These are phyloP conservation scores for Mycosphaerella sp. DNA, from an alignment of 2,329 filamentous ascomycete species.

Conservation along the genomic window DNA sequence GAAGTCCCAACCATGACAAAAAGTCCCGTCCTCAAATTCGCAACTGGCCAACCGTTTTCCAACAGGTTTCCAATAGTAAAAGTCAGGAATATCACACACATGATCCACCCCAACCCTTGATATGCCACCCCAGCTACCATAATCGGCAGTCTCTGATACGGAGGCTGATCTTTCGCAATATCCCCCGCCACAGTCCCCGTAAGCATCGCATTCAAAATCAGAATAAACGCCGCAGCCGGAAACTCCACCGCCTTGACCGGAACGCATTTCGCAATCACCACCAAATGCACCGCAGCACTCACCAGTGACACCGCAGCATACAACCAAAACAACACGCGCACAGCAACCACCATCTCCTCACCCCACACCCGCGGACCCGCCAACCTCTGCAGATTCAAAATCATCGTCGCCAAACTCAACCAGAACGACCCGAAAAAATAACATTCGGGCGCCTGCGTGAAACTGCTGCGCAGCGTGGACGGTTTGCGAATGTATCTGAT, in stretches of 20 bases:
- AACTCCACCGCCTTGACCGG: conserved; percentile 15
- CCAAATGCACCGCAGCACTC: conserved; percentile 14
- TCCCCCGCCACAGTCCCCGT: conserved; percentile 21
- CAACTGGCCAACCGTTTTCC: conserved; percentile 40
- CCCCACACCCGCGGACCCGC: conserved; percentile 54
- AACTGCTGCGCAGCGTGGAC: conserved; percentile 50
- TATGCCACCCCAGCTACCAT: conserved; percentile 41
- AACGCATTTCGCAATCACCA: conserved; percentile 9
- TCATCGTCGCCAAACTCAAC: conserved; percentile 60
- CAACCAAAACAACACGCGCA: conserved; percentile 63
- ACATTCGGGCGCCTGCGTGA: conserved; percentile 58
- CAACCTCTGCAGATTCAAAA: conserved; percentile 61
- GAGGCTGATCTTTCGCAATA: conserved; percentile 28
- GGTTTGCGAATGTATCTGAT: conserved; percentile 58
- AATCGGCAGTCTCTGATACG: conserved; percentile 36
- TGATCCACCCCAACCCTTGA: conserved; percentile 44
- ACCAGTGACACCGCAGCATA: conserved; percentile 41
- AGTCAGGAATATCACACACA: conserved; percentile 37
- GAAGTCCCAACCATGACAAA: conserved; percentile 47
- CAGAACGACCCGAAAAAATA: conserved; percentile 68
- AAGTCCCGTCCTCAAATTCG: conserved; percentile 37
- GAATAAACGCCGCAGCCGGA: conserved; percentile 17
- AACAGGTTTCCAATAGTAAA: conserved; percentile 39
- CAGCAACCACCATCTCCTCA: conserved; percentile 50
- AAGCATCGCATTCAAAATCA: conserved; percentile 22